These are phyloP conservation scores for Leishmania aethiopica DNA, from an alignment of 208 protist species.

Conservation along the genomic window DNA sequence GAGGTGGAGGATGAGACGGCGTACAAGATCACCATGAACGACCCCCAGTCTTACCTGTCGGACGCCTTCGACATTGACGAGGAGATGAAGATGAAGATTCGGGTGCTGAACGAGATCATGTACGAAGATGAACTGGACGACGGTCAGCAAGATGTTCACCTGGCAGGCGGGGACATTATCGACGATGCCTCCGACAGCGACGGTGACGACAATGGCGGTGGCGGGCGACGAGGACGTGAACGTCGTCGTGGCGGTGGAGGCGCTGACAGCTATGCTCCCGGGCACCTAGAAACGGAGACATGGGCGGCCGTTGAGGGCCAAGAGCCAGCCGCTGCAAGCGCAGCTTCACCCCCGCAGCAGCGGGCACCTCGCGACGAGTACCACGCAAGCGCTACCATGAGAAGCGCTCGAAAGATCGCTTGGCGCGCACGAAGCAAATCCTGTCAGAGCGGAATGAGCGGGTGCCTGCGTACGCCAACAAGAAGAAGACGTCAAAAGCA, in stretches of 20 bases:
- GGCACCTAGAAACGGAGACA: background rate
- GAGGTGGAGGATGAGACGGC: slow-evolving; percentile 19
- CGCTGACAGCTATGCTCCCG: background rate
- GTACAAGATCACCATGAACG: slow-evolving; percentile 25
- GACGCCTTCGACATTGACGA: slow-evolving; percentile 79
- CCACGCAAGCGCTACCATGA: slow-evolving; percentile 76
- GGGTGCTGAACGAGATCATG: slow-evolving; percentile 84
- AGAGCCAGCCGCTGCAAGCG: background rate
- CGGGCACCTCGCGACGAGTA: slow-evolving; percentile 60
- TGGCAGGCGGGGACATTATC: slow-evolving; percentile 30
- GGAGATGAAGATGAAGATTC: slow-evolving; percentile 78
- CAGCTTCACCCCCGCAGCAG: background rate
- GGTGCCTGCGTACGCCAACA: slow-evolving; percentile 61
- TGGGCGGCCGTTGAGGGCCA: background rate
- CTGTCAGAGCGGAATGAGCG: slow-evolving; percentile 28
- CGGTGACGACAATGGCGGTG: background rate
- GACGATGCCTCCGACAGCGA: slow-evolving; percentile 30
- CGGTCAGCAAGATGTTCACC: slow-evolving; percentile 50
- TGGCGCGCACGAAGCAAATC: slow-evolving; percentile 46
- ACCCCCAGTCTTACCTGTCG: slow-evolving; percentile 30
- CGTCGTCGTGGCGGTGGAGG: background rate
- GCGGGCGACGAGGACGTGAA: slow-evolving; percentile 8
- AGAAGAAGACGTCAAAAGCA: slow-evolving; percentile 62
- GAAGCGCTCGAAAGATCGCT: slow-evolving; percentile 49
- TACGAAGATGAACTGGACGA: slow-evolving; percentile 93